These are phyloP conservation scores for Thamnidium elegans DNA, from an alignment of 192 early-diverging fungal genomes.

Conservation along the genomic window DNA sequence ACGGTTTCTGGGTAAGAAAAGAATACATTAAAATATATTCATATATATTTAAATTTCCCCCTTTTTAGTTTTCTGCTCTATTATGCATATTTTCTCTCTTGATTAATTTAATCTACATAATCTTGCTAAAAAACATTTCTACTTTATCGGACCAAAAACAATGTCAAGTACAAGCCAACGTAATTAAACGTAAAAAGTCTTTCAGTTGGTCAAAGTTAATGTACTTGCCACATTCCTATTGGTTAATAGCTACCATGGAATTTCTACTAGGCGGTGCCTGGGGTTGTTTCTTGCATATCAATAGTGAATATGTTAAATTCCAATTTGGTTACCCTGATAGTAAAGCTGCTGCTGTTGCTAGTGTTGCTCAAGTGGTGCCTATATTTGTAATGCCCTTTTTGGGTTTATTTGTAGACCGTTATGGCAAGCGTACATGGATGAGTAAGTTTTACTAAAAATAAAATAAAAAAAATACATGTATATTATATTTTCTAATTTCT, in stretches of 20 bases:
- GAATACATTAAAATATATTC: too few species aligned
- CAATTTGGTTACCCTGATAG: slow-evolving; percentile 58
- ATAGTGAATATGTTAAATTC: slow-evolving; percentile 71
- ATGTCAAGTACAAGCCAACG: slow-evolving; percentile 21
- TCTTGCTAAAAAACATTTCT: slow-evolving; percentile 46
- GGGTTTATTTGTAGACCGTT: slow-evolving; percentile 64
- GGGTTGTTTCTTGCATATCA: slow-evolving; percentile 66
- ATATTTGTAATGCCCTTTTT: slow-evolving; percentile 70
- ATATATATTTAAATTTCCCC: slow-evolving; percentile 32
- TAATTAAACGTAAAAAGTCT: slow-evolving; percentile 51
- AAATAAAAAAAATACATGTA: neutral
- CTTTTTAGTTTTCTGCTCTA: slow-evolving; percentile 58
- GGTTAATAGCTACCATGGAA: slow-evolving; percentile 57
- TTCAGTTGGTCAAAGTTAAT: slow-evolving; percentile 56
- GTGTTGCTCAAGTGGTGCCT: slow-evolving; percentile 66
- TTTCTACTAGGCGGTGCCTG: slow-evolving; percentile 61
- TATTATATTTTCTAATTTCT: neutral
- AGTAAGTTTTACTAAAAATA: slow-evolving; percentile 27
- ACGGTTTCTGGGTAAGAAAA: slow-evolving; percentile 37
- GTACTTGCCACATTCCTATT: slow-evolving; percentile 58
- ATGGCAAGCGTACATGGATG: slow-evolving; percentile 59
- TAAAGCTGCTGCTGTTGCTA: slow-evolving; percentile 63
- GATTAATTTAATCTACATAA: slow-evolving; percentile 67
- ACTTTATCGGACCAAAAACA: neutral
- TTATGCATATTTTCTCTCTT: slow-evolving; percentile 65